phyloP scores from a whole-genome alignment of 805 yeast species.

The Millerozyma miso region DNA sequence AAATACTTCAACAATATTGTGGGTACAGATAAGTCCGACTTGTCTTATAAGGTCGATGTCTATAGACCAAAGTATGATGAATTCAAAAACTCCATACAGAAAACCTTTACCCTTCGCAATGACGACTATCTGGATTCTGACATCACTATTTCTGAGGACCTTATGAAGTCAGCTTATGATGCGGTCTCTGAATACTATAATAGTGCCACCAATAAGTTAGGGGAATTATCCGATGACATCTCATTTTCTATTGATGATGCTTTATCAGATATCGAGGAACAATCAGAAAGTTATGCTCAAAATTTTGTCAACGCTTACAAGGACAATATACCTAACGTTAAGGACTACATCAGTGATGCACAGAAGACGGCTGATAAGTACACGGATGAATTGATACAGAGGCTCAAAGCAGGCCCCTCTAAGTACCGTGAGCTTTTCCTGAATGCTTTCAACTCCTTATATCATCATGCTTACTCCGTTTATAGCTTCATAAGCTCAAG shows the following conservation, averaged over 20 bases:
- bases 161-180: constrained; percentile 12
- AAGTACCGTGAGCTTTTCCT: background rate
- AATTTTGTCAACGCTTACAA: constrained; percentile 7
- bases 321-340: constrained; percentile 5
- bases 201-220: constrained; percentile 14
- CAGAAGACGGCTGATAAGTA: constrained; percentile 11
- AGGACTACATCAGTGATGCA: constrained; percentile 9
- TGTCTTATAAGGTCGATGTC: constrained; percentile 16
- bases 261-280: constrained; percentile 13
- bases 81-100: constrained; percentile 15
- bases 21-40: constrained; percentile 5
- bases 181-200: constrained; percentile 17
- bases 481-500: background rate
- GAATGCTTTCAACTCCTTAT: background rate
- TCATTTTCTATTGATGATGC: constrained; percentile 12
- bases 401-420: background rate
- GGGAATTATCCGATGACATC: constrained; percentile 7
- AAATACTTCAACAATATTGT: constrained; percentile 7
- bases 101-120: constrained; percentile 12
- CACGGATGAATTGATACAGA: background rate
- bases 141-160: constrained; percentile 11
- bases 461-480: background rate
- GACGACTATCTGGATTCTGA: constrained; percentile 5
- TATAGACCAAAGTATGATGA: constrained; percentile 15
- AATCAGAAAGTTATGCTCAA: constrained; percentile 16